Percentiles rank a stretch among this genome's conserved stretches.
Evolutionary conservation across 192 early-diverging fungal genomes (phyloP).

Genomic region (Obelidium mucronatum): DNA sequence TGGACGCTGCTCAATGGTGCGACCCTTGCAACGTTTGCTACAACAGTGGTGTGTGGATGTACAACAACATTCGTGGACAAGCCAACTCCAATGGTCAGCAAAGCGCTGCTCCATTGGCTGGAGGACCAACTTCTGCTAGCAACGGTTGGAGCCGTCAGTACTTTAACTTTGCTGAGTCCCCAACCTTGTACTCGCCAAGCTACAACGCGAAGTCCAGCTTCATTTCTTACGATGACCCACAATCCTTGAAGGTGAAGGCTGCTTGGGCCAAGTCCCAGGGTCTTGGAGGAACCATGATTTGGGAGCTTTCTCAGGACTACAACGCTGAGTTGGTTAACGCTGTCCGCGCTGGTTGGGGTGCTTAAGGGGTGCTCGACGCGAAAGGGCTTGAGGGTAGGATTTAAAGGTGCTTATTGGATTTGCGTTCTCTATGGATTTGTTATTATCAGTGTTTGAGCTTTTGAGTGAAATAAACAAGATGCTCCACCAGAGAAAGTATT

Average conservation of each 20-base stretch:
- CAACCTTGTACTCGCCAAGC: constrained; percentile 63
- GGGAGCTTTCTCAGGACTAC: constrained; percentile 27
- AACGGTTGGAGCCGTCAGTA: constrained; percentile 65
- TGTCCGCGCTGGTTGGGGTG: constrained; percentile 12
- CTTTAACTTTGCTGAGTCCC: constrained; percentile 60
- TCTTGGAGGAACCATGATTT: constrained; percentile 46
- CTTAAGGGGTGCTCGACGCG: too few relatives aligned
- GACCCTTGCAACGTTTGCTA: constrained; percentile 17
- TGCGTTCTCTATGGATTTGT: too few relatives aligned
- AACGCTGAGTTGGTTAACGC: constrained; percentile 11
- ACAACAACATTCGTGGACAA: constrained; percentile 18
- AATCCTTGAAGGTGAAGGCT: constrained; percentile 69
- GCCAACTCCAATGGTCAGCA: constrained; percentile 39
- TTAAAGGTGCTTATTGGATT: too few relatives aligned
- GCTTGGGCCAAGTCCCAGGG: constrained; percentile 55
- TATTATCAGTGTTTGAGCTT: too few relatives aligned
- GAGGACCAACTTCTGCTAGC: constrained; percentile 43
- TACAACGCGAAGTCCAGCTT: constrained; percentile 65
- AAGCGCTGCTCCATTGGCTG: neutral
- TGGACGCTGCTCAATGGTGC: constrained; percentile 5
- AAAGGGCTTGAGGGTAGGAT: too few relatives aligned
- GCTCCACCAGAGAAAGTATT: too few relatives aligned
- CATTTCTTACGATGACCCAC: constrained; percentile 80
- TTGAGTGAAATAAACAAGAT: too few relatives aligned
- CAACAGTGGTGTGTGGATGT: constrained; percentile 63